Evolutionary conservation across 331 rosid species (phyloP).

Genomic region (Rosa hybrid): DNA sequence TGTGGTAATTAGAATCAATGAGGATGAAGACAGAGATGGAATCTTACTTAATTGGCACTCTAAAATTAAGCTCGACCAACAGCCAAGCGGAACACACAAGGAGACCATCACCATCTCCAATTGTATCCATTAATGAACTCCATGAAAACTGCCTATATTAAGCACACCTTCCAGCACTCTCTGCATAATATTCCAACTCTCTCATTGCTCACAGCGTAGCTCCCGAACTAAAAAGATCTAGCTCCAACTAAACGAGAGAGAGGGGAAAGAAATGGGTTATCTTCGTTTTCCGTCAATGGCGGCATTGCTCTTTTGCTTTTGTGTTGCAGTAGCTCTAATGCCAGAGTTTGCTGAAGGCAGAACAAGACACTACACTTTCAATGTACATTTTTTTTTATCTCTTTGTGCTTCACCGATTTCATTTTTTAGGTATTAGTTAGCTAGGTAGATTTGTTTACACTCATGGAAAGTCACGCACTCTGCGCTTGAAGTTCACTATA

Average conservation of each 20-base stretch:
- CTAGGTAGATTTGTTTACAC: background rate
- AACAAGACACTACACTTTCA: constrained; percentile 77
- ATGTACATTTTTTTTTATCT: constrained; percentile 38
- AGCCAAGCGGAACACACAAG: constrained; percentile 28
- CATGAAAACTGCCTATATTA: constrained; percentile 13
- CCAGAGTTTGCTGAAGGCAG: constrained; percentile 48
- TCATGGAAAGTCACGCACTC: background rate
- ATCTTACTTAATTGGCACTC: constrained; percentile 70
- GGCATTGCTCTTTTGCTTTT: constrained; percentile 41
- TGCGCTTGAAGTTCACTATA: background rate
- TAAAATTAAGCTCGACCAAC: constrained; percentile 80
- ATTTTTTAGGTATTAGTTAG: background rate
- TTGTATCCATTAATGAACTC: background rate
- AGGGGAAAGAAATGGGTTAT: constrained; percentile 35
- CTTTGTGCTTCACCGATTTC: background rate
- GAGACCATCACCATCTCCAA: constrained; percentile 16
- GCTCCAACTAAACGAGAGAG: background rate
- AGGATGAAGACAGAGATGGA: constrained; percentile 1
- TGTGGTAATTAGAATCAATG: constrained; percentile 3
- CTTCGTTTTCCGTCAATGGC: constrained; percentile 30
- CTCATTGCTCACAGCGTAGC: background rate
- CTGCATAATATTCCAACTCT: constrained; percentile 29
- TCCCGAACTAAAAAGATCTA: background rate
- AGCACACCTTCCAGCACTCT: constrained; percentile 14
- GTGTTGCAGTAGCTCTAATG: constrained; percentile 21